A percentile compares a stretch with the other conserved stretches of the same genome.
Evolutionary conservation across 2,329 filamentous ascomycete genomes (phyloP).

Genomic region (Cladosporium sp.): DNA sequence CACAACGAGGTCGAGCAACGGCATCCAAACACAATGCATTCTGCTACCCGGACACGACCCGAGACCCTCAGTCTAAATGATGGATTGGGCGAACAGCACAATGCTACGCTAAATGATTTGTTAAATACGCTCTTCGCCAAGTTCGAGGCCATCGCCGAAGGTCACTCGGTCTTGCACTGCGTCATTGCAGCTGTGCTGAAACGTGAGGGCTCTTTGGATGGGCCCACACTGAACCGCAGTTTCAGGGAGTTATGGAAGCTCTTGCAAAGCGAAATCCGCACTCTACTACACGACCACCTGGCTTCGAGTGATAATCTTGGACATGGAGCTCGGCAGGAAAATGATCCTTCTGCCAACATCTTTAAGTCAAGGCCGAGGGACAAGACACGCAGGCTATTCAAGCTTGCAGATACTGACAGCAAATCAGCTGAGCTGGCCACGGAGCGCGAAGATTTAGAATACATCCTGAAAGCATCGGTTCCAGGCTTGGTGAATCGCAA

Average conservation of each 20-base stretch:
- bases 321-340: slow-evolving; percentile 49
- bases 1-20: slow-evolving; percentile 90
- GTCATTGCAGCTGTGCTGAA: slow-evolving; percentile 79
- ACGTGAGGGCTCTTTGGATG: slow-evolving; percentile 62
- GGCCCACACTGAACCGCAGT: slow-evolving; percentile 67
- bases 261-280: slow-evolving; percentile 95
- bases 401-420: slow-evolving; percentile 74
- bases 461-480: slow-evolving; percentile 84
- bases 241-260: slow-evolving; percentile 98
- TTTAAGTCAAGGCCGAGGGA: slow-evolving; percentile 48
- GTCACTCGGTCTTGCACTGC: slow-evolving; percentile 89
- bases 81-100: slow-evolving; percentile 32
- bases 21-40: slow-evolving; percentile 71
- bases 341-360: slow-evolving; percentile 44
- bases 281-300: slow-evolving; percentile 89
- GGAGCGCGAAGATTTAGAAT: slow-evolving; percentile 83
- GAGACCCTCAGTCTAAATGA: slow-evolving; percentile 12
- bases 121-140: slow-evolving; percentile 91
- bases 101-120: slow-evolving; percentile 83
- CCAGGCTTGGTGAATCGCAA: slow-evolving; percentile 67
- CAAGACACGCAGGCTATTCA: slow-evolving; percentile 65
- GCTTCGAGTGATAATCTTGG: slow-evolving; percentile 78
- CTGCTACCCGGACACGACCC: slow-evolving; percentile 26
- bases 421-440: slow-evolving; percentile 72
- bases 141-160: slow-evolving; percentile 94